These are phyloP conservation scores for Hygrophorus russula DNA, from an alignment of 768 basidiomycete genomes.

Conservation along the genomic window DNA sequence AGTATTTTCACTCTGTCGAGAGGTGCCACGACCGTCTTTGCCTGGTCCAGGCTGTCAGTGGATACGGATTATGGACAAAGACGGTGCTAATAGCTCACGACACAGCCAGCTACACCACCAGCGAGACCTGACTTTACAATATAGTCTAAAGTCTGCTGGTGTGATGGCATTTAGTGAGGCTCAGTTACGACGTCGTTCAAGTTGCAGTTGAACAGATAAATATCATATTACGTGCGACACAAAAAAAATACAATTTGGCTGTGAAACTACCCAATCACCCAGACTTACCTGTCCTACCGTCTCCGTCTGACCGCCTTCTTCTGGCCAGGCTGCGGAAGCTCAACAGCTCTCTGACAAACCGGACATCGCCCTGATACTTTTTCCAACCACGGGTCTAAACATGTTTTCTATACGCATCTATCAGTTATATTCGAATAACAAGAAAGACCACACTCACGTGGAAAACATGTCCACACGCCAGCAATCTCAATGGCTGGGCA, in stretches of 20 bases:
- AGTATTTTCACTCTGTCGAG: conserved; percentile 98
- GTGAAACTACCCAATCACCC: not conserved
- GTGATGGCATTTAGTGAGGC: not conserved
- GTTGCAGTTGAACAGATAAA: not conserved
- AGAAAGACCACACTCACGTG: conserved; percentile 46
- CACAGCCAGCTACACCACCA: conserved; percentile 69
- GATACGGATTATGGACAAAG: not conserved
- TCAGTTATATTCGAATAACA: conserved; percentile 1
- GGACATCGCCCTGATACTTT: conserved; percentile 85
- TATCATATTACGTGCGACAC: not conserved
- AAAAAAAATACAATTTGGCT: not conserved
- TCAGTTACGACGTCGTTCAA: too few relatives aligned
- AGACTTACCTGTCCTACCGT: not conserved
- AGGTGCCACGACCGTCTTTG: conserved; percentile 91
- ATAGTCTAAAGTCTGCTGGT: not conserved
- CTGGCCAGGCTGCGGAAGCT: conserved; percentile 28
- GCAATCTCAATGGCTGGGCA: conserved; percentile 61
- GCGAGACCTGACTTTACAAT: too few relatives aligned
- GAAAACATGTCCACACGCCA: conserved; percentile 81
- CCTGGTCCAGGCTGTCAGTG: conserved; percentile 32
- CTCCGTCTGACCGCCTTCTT: conserved; percentile 15
- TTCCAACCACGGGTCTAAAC: conserved; percentile 81
- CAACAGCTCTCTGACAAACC: conserved; percentile 70
- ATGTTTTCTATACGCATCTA: conserved; percentile 53
- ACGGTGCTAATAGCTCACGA: conserved; percentile 42